These are phyloP conservation scores for Pseudogymnoascus sp. DNA, from an alignment of 2,329 filamentous ascomycete genomes.

Conservation along the genomic window DNA sequence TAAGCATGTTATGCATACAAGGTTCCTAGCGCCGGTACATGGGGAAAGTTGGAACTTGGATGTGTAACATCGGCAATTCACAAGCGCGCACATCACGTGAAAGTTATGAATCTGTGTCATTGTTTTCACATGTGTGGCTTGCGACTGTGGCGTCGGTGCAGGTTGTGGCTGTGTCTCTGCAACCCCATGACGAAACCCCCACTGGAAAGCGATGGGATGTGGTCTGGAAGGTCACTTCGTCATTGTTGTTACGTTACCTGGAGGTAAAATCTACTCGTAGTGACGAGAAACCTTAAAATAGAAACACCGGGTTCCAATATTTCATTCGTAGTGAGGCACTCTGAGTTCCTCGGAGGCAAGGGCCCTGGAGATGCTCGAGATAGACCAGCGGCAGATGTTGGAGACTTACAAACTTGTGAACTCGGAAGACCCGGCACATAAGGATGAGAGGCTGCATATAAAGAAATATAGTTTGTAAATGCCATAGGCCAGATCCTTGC, in stretches of 20 bases:
- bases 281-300: neutral
- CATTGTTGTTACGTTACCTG: neutral
- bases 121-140: neutral
- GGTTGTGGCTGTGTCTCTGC: neutral
- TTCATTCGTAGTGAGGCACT: neutral
- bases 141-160: neutral
- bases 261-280: neutral
- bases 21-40: slow-evolving; percentile 1
- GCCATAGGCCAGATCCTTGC: neutral
- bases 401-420: neutral
- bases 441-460: neutral
- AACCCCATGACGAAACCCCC: neutral
- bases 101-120: neutral
- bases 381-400: neutral
- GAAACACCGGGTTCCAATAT: neutral
- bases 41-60: neutral
- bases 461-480: neutral
- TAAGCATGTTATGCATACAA: neutral
- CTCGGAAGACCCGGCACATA: neutral
- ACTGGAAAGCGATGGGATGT: neutral
- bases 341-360: neutral
- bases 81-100: neutral
- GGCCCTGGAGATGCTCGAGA: neutral
- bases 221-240: neutral
- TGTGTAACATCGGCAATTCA: neutral